Evolutionary conservation across 495 filamentous ascomycete genomes (phyloP).

Genomic region (Aspergillus nidulans): DNA sequence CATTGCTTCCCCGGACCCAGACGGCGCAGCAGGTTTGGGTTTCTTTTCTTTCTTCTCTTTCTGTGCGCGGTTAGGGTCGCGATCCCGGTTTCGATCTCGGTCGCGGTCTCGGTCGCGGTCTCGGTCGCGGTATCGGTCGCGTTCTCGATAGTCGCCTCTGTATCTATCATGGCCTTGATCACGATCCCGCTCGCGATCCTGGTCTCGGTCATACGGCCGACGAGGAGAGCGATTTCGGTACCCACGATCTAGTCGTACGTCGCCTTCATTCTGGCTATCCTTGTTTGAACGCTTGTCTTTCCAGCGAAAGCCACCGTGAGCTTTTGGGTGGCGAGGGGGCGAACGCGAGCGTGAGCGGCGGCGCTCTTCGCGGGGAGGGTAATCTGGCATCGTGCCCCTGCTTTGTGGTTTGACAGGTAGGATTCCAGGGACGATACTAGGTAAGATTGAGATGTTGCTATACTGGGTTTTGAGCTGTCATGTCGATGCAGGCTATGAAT

Average conservation of each 20-base stretch:
- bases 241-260: conserved; percentile 3
- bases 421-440: background rate
- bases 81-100: conserved; percentile 15
- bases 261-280: background rate
- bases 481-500: background rate
- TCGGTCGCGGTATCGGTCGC: conserved; percentile 3
- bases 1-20: conserved; percentile 61
- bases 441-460: background rate
- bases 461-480: background rate
- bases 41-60: conserved; percentile 40
- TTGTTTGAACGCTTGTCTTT: conserved; percentile 13
- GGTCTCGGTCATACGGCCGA: conserved; percentile 7
- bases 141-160: conserved; percentile 2
- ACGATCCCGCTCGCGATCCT: conserved; percentile 2
- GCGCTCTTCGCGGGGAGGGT: conserved; percentile 4
- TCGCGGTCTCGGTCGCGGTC: conserved; percentile 12
- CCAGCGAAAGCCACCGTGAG: conserved; percentile 14
- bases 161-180: background rate
- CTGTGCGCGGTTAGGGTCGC: conserved; percentile 20
- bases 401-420: background rate
- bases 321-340: conserved; percentile 15
- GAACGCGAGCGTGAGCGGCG: conserved; percentile 15
- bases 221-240: conserved; percentile 11
- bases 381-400: conserved; percentile 5
- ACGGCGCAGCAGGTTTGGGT: conserved; percentile 23